Evolutionary conservation across 352 stramenopile species (phyloP).

Genomic region (Phytophthora fragariae): DNA sequence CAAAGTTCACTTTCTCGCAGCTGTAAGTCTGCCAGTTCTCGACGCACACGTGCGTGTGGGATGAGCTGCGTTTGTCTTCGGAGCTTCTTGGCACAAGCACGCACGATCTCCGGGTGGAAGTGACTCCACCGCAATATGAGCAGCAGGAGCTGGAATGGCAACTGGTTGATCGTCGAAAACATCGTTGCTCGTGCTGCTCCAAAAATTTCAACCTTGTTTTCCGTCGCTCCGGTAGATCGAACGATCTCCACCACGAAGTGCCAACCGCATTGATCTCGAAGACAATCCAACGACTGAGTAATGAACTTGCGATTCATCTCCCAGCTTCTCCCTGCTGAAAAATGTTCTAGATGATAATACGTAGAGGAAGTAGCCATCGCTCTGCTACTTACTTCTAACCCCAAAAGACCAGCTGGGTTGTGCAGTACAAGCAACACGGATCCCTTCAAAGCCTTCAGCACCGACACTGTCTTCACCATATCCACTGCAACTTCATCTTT

Average conservation of each 20-base stretch:
- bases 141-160: constrained; percentile 77
- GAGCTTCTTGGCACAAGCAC: constrained; percentile 50
- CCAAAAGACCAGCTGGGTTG: constrained; percentile 25
- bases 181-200: constrained; percentile 27
- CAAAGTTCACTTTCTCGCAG: constrained; percentile 41
- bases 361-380: background rate
- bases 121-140: constrained; percentile 77
- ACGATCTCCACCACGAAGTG: constrained; percentile 69
- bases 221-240: background rate
- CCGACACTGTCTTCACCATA: constrained; percentile 6
- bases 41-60: constrained; percentile 49
- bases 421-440: constrained; percentile 32
- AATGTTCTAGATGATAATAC: constrained; percentile 11
- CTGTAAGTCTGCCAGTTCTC: constrained; percentile 47
- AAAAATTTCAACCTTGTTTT: constrained; percentile 4
- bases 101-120: constrained; percentile 63
- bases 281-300: constrained; percentile 44
- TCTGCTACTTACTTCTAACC: constrained; percentile 8
- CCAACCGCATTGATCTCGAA: constrained; percentile 58
- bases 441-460: background rate
- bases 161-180: constrained; percentile 46
- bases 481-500: constrained; percentile 5
- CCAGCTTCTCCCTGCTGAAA: constrained; percentile 10
- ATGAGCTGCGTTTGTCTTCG: constrained; percentile 57
- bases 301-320: constrained; percentile 20